A percentile compares a stretch with the other conserved stretches of the same genome.
phyloP scores from a whole-genome alignment of 148 eudicot genomes.

The Pharnaceum exiguum region DNA sequence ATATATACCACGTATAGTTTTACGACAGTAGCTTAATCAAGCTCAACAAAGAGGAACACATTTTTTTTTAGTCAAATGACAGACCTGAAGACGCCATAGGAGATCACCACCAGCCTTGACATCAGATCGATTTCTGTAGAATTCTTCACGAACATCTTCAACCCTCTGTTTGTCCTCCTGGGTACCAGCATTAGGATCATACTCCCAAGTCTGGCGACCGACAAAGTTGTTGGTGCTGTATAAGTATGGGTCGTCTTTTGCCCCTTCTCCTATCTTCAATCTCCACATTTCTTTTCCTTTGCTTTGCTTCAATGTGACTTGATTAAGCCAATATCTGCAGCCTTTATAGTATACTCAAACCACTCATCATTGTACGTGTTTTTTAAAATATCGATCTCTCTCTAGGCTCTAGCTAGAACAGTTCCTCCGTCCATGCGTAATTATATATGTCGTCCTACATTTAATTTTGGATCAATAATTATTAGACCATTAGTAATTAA shows the following conservation, averaged over 20 bases:
- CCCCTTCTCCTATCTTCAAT: slow-evolving; percentile 33
- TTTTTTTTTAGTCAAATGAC: background rate
- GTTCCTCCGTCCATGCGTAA: too few species aligned
- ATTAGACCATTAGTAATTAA: too few species aligned
- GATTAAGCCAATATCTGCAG: too few species aligned
- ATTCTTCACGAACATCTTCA: slow-evolving; percentile 28
- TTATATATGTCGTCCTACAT: too few species aligned
- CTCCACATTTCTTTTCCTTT: slow-evolving; percentile 34
- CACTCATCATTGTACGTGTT: too few species aligned
- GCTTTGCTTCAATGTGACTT: too few species aligned
- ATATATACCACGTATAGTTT: too few species aligned
- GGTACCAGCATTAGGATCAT: slow-evolving; percentile 35
- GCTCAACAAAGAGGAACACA: slow-evolving; percentile 5
- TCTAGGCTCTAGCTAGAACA: too few species aligned
- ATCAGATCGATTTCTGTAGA: slow-evolving; percentile 18
- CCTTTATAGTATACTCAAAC: too few species aligned
- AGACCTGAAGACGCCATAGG: slow-evolving; percentile 41
- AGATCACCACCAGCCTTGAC: slow-evolving; percentile 34
- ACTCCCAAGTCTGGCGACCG: slow-evolving; percentile 48
- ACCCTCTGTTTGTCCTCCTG: slow-evolving; percentile 30
- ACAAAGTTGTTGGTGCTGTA: slow-evolving; percentile 30
- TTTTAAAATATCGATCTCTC: too few species aligned
- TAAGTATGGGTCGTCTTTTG: slow-evolving; percentile 21
- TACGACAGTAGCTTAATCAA: too few species aligned
- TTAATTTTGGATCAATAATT: too few species aligned